Conservation (phyloP, 495 filamentous ascomycete genomes). For the Trichoderma gamsii region DNA sequence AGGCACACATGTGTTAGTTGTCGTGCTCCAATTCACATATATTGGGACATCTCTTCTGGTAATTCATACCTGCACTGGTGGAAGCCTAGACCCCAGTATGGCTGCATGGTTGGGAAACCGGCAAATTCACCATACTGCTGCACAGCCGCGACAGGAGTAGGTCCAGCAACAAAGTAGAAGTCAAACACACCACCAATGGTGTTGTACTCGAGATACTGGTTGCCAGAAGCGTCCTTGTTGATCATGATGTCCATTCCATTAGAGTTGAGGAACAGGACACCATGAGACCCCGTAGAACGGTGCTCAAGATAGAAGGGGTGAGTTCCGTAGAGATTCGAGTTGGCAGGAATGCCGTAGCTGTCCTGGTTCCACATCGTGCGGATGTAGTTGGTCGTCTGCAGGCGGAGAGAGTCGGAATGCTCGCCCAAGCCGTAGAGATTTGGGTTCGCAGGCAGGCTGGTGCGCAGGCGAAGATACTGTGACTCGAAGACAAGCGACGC, state of each 20-base stretch:
- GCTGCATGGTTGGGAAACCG: constrained; percentile 68
- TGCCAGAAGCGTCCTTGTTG: constrained; percentile 52
- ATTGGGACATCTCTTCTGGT: neutral
- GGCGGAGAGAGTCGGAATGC: constrained; percentile 63
- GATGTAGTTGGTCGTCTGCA: constrained; percentile 68
- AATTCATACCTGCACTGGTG: constrained; percentile 55
- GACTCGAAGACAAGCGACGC: constrained; percentile 68
- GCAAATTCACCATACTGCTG: constrained; percentile 68
- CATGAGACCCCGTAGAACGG: constrained; percentile 64
- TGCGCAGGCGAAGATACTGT: constrained; percentile 67
- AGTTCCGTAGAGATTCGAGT: constrained; percentile 72
- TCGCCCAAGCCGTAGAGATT: constrained; percentile 74
- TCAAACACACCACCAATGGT: constrained; percentile 74
- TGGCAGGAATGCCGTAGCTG: constrained; percentile 46
- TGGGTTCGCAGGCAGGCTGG: constrained; percentile 57
- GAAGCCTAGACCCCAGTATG: constrained; percentile 80
- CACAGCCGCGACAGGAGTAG: constrained; percentile 63
- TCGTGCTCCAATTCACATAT: constrained; percentile 36
- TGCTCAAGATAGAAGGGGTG: constrained; percentile 86
- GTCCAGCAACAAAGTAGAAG: constrained; percentile 77
- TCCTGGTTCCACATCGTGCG: constrained; percentile 79
- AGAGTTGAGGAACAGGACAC: constrained; percentile 75
- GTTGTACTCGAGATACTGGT: constrained; percentile 81
- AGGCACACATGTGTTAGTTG: constrained; percentile 2
- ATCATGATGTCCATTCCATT: constrained; percentile 88